Conservation (phyloP, 148 eudicot species). For the Arbutus unedo region DNA sequence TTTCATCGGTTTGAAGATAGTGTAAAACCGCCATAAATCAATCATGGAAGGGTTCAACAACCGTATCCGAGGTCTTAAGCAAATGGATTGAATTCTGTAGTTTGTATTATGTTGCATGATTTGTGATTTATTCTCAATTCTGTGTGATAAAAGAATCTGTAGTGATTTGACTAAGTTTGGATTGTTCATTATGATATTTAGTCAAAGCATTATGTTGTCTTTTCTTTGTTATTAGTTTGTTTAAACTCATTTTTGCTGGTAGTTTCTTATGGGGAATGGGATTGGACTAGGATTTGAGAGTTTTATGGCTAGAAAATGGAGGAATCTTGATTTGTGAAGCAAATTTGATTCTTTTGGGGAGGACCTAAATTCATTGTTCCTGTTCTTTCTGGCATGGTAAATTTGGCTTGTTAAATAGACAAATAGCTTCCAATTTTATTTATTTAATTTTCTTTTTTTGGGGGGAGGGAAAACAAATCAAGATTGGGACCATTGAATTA, state of each 20-base stretch:
- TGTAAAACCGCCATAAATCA: too few relatives aligned
- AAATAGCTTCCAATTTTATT: too few relatives aligned
- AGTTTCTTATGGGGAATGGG: background rate
- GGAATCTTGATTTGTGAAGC: background rate
- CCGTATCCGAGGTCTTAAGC: background rate
- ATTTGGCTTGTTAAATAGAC: too few relatives aligned
- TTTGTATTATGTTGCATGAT: background rate
- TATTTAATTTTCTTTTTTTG: too few relatives aligned
- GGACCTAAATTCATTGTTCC: too few relatives aligned
- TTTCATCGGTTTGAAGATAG: too few relatives aligned
- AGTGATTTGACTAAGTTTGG: background rate
- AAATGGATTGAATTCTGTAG: constrained; percentile 12
- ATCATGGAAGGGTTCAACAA: too few relatives aligned
- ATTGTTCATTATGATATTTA: background rate
- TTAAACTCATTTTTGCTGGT: background rate
- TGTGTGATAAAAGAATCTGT: background rate
- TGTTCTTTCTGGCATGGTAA: too few relatives aligned
- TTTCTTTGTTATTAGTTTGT: background rate
- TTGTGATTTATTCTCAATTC: background rate
- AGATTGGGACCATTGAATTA: too few relatives aligned
- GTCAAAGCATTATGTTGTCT: background rate
- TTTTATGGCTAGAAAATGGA: background rate
- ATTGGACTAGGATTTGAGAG: background rate
- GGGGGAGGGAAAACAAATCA: too few relatives aligned
- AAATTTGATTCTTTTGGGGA: too few relatives aligned